Percentiles rank a stretch among this genome's conserved stretches.
phyloP scores from a whole-genome alignment of 441 rosid species.

The Omphalea diandra region DNA sequence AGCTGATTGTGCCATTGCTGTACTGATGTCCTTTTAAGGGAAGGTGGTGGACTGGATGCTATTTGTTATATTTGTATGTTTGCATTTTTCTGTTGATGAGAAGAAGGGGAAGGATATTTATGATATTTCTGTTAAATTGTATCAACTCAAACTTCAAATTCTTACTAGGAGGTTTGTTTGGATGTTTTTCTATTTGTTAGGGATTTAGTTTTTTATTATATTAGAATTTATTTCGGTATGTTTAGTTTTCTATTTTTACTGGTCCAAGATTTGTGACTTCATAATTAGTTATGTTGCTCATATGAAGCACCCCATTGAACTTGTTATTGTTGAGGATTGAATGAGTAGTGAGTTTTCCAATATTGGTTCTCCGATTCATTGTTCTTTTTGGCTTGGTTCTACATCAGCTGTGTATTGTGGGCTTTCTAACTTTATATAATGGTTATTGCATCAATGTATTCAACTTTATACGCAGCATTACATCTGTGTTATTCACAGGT shows the following conservation, averaged over 20 bases:
- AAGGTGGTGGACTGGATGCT: neutral
- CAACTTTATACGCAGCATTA: neutral
- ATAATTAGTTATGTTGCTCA: neutral
- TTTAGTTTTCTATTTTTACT: neutral
- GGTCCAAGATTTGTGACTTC: neutral
- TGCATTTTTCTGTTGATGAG: neutral
- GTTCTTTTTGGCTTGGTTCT: neutral
- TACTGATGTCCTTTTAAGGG: slow-evolving; percentile 1
- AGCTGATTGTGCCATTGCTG: neutral
- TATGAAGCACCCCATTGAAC: neutral
- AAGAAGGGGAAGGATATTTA: neutral
- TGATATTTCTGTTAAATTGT: neutral
- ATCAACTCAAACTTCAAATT: neutral
- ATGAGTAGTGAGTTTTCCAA: neutral
- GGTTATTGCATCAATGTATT: neutral
- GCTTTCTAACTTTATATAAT: neutral
- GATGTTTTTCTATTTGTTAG: neutral
- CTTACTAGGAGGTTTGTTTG: neutral
- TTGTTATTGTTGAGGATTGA: neutral
- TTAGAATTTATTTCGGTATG: neutral
- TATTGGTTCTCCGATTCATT: neutral
- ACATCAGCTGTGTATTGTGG: neutral
- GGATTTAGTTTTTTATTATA: neutral
- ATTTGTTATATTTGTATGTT: neutral
- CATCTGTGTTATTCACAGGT: slow-evolving; percentile 50